These are phyloP conservation scores for Trichosporon inkin DNA, from an alignment of 1,284 basidiomycete species.

Conservation along the genomic window DNA sequence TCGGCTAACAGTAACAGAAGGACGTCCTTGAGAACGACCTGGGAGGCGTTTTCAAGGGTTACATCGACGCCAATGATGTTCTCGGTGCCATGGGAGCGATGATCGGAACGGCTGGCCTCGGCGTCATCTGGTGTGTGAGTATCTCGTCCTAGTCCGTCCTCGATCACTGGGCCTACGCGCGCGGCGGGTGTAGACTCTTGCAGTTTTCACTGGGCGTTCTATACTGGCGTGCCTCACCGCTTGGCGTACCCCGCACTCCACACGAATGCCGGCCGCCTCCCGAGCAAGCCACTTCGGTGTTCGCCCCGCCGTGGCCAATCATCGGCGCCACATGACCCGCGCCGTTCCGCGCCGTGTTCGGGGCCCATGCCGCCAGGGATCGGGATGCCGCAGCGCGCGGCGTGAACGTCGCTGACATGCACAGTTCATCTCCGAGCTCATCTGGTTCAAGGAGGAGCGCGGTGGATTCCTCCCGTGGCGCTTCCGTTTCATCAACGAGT, in stretches of 20 bases:
- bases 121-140: conserved; percentile 18
- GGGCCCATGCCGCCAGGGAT: neutral
- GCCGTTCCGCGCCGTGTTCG: neutral
- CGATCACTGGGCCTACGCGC: too few relatives aligned
- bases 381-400: neutral
- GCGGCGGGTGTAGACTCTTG: too few relatives aligned
- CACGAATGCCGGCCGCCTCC: neutral
- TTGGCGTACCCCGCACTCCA: neutral
- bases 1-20: too few relatives aligned
- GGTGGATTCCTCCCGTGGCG: conserved; percentile 5
- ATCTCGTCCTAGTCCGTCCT: too few relatives aligned
- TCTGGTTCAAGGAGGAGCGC: conserved; percentile 18
- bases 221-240: neutral
- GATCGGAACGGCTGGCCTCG: conserved; percentile 16
- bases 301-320: neutral
- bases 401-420: neutral
- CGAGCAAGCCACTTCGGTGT: neutral
- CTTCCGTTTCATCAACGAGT: conserved; percentile 19
- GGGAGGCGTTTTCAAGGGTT: neutral
- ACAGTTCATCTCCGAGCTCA: conserved; percentile 17
- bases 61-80: conserved; percentile 17
- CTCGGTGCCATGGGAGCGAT: conserved; percentile 12
- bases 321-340: neutral
- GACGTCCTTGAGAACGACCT: too few relatives aligned
- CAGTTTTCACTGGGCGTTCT: neutral